Base-by-base conservation (phyloP, 352 stramenopile genomes). In the Pilasporangium apinafurcum region DNA sequence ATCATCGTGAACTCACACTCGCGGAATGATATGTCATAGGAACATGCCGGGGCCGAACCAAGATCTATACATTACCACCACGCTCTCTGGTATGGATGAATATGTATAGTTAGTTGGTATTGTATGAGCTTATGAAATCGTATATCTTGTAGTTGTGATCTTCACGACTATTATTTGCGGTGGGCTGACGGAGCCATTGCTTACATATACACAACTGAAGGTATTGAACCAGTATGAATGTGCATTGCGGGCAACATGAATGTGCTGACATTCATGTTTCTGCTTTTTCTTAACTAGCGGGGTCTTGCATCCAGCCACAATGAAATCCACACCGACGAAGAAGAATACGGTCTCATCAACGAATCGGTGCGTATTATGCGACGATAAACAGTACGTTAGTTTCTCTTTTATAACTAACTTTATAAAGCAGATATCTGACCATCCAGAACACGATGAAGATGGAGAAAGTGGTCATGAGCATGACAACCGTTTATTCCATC, bases 131-230 rank as follows among this genome's bases (percentile, higher is more conserved):
- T 18, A 1, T 38, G 40, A 35, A 14, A 20, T 43, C 33, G n/a
- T 25, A 14, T 24, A 18, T 31, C 16, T 53, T 41, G 17, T 26
- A 81, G 75, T 98, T 29, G 96, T 96, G 16, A 95, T 98, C 33
- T 96, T 98, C 59, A 98, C 95, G 3, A 98, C 95, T 2, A 73
- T 98, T 34, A 92, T 98, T 35, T 98, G 90, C 59, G 95, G 94
- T 31, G 91, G 88, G 4, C 53, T 96, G 38, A 96, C 87, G 1
- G 88, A 95, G 52, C 83, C 87, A 6, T 52, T 96, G 27, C 70
- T 98, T 8, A 88, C 78, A 16, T 81, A 85, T 38, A 87, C 71
- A 0, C 46, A 78, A 43, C 59, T 87, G 26, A 87, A 85, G 62
- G 68, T 80, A 45, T n/a, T 25, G 20, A 39, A 42, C 9, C 24